phyloP scores from a whole-genome alignment of 2,329 filamentous ascomycete species.

The Cordyceps cateniannulata region DNA sequence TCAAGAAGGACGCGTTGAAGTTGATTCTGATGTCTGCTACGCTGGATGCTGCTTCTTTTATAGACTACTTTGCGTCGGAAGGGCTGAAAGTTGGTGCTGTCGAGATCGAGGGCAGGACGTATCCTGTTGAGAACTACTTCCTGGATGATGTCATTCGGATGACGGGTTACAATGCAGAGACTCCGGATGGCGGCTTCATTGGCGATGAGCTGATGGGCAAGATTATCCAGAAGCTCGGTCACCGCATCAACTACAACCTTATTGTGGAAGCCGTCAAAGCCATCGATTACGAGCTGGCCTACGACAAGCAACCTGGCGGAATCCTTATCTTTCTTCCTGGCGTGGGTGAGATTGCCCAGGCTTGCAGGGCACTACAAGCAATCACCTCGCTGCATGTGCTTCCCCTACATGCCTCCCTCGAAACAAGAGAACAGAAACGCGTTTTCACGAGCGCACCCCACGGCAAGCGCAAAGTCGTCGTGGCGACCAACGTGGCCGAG shows the following conservation, averaged over 20 bases:
- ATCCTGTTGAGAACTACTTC: slow-evolving; percentile 83
- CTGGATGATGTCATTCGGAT: slow-evolving; percentile 79
- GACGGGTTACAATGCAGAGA: slow-evolving; percentile 61
- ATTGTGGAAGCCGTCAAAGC: slow-evolving; percentile 71
- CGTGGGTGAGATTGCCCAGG: slow-evolving; percentile 82
- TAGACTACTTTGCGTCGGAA: slow-evolving; percentile 70
- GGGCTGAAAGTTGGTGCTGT: slow-evolving; percentile 67
- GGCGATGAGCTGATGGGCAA: slow-evolving; percentile 57
- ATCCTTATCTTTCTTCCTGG: slow-evolving; percentile 96
- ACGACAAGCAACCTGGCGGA: slow-evolving; percentile 62
- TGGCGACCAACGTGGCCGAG: slow-evolving; percentile 94
- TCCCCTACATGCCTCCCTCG: slow-evolving; percentile 85
- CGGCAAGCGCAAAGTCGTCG: slow-evolving; percentile 85
- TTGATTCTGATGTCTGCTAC: slow-evolving; percentile 96
- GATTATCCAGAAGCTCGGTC: slow-evolving; percentile 65
- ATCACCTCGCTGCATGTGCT: slow-evolving; percentile 64
- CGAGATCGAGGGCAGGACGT: slow-evolving; percentile 83
- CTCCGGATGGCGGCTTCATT: slow-evolving; percentile 37
- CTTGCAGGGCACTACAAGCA: slow-evolving; percentile 60
- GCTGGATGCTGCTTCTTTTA: slow-evolving; percentile 80
- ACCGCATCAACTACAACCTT: slow-evolving; percentile 86
- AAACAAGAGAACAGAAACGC: slow-evolving; percentile 78
- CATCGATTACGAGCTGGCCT: slow-evolving; percentile 69
- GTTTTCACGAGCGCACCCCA: slow-evolving; percentile 73
- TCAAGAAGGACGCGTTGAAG: slow-evolving; percentile 73